phyloP scores from a whole-genome alignment of 2,329 filamentous ascomycete genomes.

The Aspergillus novofumigatus region DNA sequence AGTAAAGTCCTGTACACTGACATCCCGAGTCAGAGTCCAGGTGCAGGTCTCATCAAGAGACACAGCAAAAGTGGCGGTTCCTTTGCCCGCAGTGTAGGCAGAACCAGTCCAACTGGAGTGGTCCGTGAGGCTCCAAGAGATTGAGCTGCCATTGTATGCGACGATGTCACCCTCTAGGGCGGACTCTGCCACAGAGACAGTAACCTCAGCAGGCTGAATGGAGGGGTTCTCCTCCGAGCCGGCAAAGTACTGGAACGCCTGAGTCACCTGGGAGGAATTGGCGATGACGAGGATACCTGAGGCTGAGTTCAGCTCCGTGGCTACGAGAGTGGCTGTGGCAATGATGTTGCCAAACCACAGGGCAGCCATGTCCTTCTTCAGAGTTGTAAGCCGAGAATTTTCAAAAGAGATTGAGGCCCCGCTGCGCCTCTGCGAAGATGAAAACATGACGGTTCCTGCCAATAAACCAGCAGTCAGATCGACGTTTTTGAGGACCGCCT shows the following conservation, averaged over 20 bases:
- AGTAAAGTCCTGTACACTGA: constrained; percentile 12
- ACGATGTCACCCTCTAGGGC: constrained; percentile 27
- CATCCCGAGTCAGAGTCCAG: constrained; percentile 14
- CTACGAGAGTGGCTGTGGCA: constrained; percentile 7
- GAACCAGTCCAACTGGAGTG: constrained; percentile 15
- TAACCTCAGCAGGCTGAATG: constrained; percentile 24
- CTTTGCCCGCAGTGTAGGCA: constrained; percentile 11
- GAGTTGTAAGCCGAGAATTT: constrained; percentile 19
- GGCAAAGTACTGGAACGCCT: constrained; percentile 33
- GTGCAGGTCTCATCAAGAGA: constrained; percentile 10
- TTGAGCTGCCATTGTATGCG: constrained; percentile 27
- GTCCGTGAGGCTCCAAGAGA: constrained; percentile 10
- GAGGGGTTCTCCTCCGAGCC: constrained; percentile 23
- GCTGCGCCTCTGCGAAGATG: constrained; percentile 12
- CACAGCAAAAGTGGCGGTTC: constrained; percentile 6
- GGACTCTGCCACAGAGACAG: constrained; percentile 22
- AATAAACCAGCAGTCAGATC: constrained; percentile 26
- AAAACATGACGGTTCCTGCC: constrained; percentile 24
- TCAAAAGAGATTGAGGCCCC: constrained; percentile 19
- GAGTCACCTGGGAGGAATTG: constrained; percentile 26
- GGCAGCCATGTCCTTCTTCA: constrained; percentile 17
- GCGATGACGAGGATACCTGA: constrained; percentile 22
- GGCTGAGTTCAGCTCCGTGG: constrained; percentile 12
- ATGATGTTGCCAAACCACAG: constrained; percentile 33
- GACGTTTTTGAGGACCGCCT: constrained; percentile 8